These are phyloP conservation scores for Leccinellum albellum DNA, from an alignment of 768 basidiomycete species.

Conservation along the genomic window DNA sequence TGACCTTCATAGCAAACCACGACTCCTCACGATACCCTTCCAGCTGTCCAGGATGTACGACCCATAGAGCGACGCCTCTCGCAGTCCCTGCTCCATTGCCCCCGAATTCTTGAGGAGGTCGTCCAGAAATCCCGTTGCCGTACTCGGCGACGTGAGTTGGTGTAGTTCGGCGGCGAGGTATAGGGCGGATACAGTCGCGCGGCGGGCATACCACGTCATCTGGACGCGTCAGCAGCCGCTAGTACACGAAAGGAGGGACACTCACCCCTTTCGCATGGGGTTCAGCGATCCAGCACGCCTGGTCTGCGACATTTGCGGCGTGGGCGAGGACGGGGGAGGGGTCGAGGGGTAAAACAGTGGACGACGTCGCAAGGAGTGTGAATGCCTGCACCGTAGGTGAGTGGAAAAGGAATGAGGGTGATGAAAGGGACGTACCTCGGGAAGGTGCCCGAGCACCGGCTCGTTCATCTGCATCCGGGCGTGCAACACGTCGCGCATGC, in stretches of 20 bases:
- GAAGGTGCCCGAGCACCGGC: slow-evolving; percentile 58
- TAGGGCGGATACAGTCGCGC: slow-evolving; percentile 60
- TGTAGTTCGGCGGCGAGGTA: slow-evolving; percentile 82
- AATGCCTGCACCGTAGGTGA: slow-evolving; percentile 52
- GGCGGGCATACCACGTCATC: slow-evolving; percentile 70
- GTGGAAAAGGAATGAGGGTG: not conserved
- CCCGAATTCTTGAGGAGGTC: slow-evolving; percentile 52
- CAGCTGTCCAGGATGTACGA: slow-evolving; percentile 64
- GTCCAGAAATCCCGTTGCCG: slow-evolving; percentile 64
- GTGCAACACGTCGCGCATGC: slow-evolving; percentile 50
- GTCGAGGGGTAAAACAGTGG: slow-evolving; percentile 50
- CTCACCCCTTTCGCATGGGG: slow-evolving; percentile 59
- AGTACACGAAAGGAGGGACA: not conserved
- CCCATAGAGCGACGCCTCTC: slow-evolving; percentile 53
- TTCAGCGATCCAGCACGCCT: slow-evolving; percentile 58
- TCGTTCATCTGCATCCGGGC: slow-evolving; percentile 63
- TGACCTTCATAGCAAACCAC: slow-evolving; percentile 41
- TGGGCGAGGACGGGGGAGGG: slow-evolving; percentile 60
- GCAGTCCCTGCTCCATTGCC: slow-evolving; percentile 42
- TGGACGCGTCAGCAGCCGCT: slow-evolving; percentile 24
- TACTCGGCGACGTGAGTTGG: slow-evolving; percentile 72
- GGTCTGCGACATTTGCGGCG: slow-evolving; percentile 58
- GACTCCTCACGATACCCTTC: slow-evolving; percentile 67
- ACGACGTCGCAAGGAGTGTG: slow-evolving; percentile 58
- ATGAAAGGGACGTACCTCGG: slow-evolving; percentile 51